Evolutionary conservation across 306 rosid genomes (phyloP).

Genomic region (Quercus robur): DNA sequence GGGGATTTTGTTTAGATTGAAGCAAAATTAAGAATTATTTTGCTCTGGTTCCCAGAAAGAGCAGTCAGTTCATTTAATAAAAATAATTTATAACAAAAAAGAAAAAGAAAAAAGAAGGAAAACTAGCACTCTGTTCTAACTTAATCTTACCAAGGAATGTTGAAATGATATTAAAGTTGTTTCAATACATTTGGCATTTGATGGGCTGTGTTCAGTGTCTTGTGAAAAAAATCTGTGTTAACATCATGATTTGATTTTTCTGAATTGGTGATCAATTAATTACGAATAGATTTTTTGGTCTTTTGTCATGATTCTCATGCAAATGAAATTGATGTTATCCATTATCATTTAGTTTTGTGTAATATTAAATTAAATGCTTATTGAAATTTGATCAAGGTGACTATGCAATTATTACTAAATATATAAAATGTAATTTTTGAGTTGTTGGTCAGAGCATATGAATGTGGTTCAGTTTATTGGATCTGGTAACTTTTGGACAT

Average conservation of each 20-base stretch:
- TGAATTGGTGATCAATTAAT: background rate
- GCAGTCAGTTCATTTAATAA: background rate
- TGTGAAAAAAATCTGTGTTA: background rate
- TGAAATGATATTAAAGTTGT: background rate
- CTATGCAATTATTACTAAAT: background rate
- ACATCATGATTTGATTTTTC: background rate
- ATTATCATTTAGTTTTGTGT: background rate
- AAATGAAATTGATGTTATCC: background rate
- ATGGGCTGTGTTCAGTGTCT: background rate
- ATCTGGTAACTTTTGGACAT: constrained; percentile 20
- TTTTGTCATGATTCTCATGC: background rate
- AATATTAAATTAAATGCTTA: background rate
- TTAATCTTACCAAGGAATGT: background rate
- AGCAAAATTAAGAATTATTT: constrained; percentile 6
- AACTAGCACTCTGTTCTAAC: background rate
- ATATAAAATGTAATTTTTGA: background rate
- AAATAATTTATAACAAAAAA: background rate
- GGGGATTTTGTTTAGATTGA: constrained; percentile 8
- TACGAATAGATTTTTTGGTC: background rate
- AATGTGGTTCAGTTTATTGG: constrained; percentile 6
- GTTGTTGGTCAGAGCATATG: background rate
- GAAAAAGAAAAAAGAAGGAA: no score
- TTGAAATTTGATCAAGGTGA: background rate
- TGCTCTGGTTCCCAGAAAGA: background rate
- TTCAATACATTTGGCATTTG: background rate